Evolutionary conservation across 495 filamentous ascomycete species (phyloP), one percentile per base, ranked within the genome.

Genomic region (Thozetella sp.): DNA sequence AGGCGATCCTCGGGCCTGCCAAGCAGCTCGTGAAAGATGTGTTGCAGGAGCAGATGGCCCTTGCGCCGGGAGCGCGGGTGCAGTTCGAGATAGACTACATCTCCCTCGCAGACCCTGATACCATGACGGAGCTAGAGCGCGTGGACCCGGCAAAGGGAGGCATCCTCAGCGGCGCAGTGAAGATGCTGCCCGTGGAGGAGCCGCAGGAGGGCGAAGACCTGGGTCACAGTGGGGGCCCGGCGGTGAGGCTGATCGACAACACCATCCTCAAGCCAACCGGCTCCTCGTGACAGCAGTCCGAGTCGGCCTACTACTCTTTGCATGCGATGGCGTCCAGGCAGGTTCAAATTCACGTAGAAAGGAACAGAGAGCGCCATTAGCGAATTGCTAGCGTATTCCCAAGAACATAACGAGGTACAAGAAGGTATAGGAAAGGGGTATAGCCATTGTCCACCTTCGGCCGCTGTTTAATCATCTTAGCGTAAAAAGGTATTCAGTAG

Each of bases 171-270:
- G 90, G 91, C 19, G 95, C 95, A 2, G 74, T 99, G 30, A 94
- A 90, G 76, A 96, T 99, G 90, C 72, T 91, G 26, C 90, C 92
- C 0, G 74, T 97, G 6, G 89, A 95, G 67, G 81, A 83, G 50
- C 78, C 87, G 1, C 79, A 76, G 34, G 72, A 83, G 22, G 88
- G 80, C 1, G 93, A 98, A 74, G 86, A 91, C 56, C 70, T 92
- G 40, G 91, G 91, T 4, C 85, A 86, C 63, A 90, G 87, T 24
- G 79, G 78, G 22, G 87, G 87, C 0, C 80, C 91, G 6, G 40
- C 72, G 20, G 95, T 99, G 20, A 82, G 95, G 56, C 74, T 99
- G 69, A 97, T 99, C 70, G 95, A 99, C 69, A 99, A 99, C 65
- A 86, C 98, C 65, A 89, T 96, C 55, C 72, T 95, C 27, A 76